Evolutionary conservation across 805 yeast genomes (phyloP).

Genomic region (Candida nanaspora): DNA sequence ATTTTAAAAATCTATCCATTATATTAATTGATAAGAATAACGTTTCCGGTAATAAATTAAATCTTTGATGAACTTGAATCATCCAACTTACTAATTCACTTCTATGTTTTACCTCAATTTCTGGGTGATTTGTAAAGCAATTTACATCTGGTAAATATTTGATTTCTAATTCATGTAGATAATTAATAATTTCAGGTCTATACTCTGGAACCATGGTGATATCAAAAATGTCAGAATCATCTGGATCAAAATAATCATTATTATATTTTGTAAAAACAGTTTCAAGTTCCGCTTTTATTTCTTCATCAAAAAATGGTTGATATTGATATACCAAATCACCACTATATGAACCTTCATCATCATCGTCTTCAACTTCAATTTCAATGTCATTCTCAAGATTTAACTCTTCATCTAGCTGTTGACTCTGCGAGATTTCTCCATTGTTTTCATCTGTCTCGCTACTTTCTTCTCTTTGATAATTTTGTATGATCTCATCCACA

Average conservation of each 20-base stretch:
- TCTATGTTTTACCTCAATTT: slow-evolving; percentile 66
- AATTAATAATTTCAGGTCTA: slow-evolving; percentile 78
- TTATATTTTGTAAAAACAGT: slow-evolving; percentile 46
- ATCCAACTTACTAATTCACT: slow-evolving; percentile 85
- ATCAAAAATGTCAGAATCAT: slow-evolving; percentile 80
- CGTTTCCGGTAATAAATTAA: slow-evolving; percentile 80
- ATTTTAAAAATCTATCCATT: slow-evolving; percentile 79
- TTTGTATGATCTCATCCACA: background rate
- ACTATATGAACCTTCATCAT: slow-evolving; percentile 18
- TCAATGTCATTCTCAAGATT: background rate
- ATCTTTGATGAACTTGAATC: slow-evolving; percentile 77
- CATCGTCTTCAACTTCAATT: background rate
- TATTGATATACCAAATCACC: slow-evolving; percentile 35
- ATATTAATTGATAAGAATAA: slow-evolving; percentile 73
- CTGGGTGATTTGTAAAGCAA: slow-evolving; percentile 80
- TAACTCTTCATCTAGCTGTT: too few species aligned
- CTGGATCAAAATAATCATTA: slow-evolving; percentile 49
- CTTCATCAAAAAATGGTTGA: slow-evolving; percentile 47
- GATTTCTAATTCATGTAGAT: slow-evolving; percentile 63
- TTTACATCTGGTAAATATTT: slow-evolving; percentile 64
- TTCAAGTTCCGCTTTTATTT: slow-evolving; percentile 43
- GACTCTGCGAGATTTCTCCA: too few species aligned
- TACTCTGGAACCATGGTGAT: slow-evolving; percentile 92
- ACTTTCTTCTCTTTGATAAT: too few species aligned
- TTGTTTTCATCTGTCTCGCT: too few species aligned